A percentile compares a stretch with the other conserved stretches of the same genome.
phyloP scores from a whole-genome alignment of 2,329 filamentous ascomycete species.

The Talaromyces islandicus region DNA sequence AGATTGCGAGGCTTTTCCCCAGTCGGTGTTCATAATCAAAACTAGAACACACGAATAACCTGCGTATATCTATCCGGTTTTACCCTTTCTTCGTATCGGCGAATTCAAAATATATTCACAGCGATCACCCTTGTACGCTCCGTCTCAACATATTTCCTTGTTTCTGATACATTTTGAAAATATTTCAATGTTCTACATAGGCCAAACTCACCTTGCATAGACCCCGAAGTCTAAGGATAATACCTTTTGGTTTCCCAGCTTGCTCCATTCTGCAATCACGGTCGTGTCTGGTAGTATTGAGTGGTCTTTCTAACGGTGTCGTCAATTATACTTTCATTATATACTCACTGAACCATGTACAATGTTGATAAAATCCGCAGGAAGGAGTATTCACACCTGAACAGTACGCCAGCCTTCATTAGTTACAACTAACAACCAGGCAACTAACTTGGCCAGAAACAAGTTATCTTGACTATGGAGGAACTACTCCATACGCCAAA shows the following conservation, averaged over 20 bases:
- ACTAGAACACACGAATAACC: neutral
- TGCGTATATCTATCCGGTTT: neutral
- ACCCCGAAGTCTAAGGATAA: neutral
- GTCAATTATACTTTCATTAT: neutral
- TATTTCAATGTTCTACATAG: neutral
- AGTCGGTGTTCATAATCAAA: neutral
- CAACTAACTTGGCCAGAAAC: neutral
- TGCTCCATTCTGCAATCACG: neutral
- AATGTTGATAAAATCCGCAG: constrained; percentile 4
- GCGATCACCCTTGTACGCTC: neutral
- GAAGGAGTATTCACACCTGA: constrained; percentile 7
- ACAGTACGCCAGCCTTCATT: neutral
- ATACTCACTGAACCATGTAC: neutral
- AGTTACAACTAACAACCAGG: neutral
- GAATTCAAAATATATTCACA: no score
- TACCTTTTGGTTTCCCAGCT: neutral
- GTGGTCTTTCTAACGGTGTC: neutral
- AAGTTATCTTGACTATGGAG: constrained; percentile 83
- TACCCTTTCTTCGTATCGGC: neutral
- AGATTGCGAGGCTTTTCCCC: neutral
- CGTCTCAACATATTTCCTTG: no score
- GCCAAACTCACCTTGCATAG: neutral
- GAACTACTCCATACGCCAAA: constrained; percentile 75
- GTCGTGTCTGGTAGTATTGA: neutral
- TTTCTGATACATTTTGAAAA: neutral